phyloP scores from a whole-genome alignment of 345 rosid species.

The Salix caprea region DNA sequence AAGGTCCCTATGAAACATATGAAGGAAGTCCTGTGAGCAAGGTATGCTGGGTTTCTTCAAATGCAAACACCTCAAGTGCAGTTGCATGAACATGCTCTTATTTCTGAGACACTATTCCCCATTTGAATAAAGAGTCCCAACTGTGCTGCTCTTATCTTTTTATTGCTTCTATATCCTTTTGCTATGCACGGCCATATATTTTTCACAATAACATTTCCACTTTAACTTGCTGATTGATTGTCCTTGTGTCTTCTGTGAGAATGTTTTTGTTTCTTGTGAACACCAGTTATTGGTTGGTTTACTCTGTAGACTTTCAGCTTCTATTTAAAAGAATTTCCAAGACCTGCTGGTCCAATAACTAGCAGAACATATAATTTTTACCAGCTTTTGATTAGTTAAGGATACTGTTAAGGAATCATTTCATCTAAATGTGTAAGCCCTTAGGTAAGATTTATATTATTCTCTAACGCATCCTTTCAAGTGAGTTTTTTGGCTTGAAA shows the following conservation, averaged over 20 bases:
- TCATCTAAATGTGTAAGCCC: no score
- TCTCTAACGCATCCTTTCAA: no score
- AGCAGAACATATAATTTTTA: not conserved
- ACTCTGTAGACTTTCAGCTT: not conserved
- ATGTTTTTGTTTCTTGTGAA: not conserved
- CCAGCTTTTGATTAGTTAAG: conserved; percentile 11
- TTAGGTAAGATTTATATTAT: no score
- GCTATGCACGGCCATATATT: not conserved
- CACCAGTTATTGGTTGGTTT: not conserved
- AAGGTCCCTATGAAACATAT: conserved; percentile 78
- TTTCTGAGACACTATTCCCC: not conserved
- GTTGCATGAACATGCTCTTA: not conserved
- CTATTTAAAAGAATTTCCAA: not conserved
- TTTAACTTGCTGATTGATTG: not conserved
- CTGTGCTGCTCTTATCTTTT: not conserved
- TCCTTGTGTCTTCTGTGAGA: not conserved
- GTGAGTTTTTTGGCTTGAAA: no score
- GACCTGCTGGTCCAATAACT: not conserved
- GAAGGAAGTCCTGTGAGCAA: conserved; percentile 88
- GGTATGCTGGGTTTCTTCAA: conserved; percentile 37
- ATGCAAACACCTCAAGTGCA: not conserved
- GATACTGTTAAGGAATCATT: not conserved
- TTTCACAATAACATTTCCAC: not conserved
- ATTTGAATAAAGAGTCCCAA: not conserved
- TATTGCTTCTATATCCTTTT: not conserved